These are phyloP conservation scores for Teunomyces funiuensis DNA, from an alignment of 805 yeast species.

Conservation along the genomic window DNA sequence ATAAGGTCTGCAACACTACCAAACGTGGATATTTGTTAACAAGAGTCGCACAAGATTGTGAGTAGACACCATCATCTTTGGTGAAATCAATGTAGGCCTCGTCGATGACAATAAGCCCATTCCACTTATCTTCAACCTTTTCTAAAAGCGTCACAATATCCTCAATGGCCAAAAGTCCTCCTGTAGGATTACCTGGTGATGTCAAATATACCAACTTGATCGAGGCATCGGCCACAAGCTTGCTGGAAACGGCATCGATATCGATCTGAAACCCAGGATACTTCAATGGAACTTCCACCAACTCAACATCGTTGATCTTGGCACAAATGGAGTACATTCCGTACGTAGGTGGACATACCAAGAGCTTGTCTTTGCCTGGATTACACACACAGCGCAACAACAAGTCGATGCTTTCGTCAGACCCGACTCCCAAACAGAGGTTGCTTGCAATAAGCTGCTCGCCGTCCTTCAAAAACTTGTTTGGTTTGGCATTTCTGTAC, in stretches of 20 bases:
- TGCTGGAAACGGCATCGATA: constrained; percentile 50
- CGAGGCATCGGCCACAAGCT: constrained; percentile 52
- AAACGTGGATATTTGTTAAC: constrained; percentile 82
- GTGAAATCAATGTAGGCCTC: constrained; percentile 93
- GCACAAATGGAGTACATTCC: constrained; percentile 97
- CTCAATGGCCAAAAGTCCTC: constrained; percentile 51
- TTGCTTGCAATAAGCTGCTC: constrained; percentile 55
- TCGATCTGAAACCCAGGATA: constrained; percentile 56
- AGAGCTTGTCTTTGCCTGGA: constrained; percentile 80
- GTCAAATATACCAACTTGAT: constrained; percentile 83
- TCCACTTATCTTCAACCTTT: constrained; percentile 52
- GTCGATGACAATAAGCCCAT: constrained; percentile 82
- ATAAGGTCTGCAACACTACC: constrained; percentile 86
- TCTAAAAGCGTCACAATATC: constrained; percentile 41
- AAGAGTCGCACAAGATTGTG: constrained; percentile 71
- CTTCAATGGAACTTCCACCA: constrained; percentile 68
- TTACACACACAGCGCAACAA: constrained; percentile 78
- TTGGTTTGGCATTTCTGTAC: constrained; percentile 62
- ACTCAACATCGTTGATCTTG: constrained; percentile 79
- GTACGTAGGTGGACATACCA: constrained; percentile 92
- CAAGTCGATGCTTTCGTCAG: constrained; percentile 93
- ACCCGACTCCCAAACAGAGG: constrained; percentile 92
- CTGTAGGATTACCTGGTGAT: constrained; percentile 98
- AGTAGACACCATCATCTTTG: constrained; percentile 16
- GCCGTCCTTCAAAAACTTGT: constrained; percentile 14